These are phyloP conservation scores for Mycena vulgaris DNA, from an alignment of 768 basidiomycete species.

Conservation along the genomic window DNA sequence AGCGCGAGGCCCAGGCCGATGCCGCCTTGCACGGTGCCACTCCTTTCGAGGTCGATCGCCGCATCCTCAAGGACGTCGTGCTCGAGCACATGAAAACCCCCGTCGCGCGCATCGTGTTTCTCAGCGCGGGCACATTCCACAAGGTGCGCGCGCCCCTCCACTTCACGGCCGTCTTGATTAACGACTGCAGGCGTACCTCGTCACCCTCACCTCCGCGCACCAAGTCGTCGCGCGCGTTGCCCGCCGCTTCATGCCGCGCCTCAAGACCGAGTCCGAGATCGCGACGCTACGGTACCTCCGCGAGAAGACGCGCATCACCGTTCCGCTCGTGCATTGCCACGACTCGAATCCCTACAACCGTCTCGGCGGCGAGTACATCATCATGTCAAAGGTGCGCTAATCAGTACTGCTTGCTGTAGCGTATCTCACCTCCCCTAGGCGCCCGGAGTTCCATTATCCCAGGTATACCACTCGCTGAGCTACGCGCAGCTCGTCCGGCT, in stretches of 20 bases:
- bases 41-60: constrained; percentile 84
- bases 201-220: constrained; percentile 73
- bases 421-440: constrained; percentile 63
- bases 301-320: constrained; percentile 77
- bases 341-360: constrained; percentile 90
- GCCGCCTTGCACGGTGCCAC: constrained; percentile 71
- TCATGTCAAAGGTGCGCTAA: constrained; percentile 86
- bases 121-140: constrained; percentile 92
- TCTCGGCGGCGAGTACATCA: constrained; percentile 87
- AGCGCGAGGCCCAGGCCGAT: constrained; percentile 75
- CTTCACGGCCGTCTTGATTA: not conserved
- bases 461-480: constrained; percentile 79
- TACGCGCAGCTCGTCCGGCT: constrained; percentile 76
- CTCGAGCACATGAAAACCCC: constrained; percentile 76
- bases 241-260: constrained; percentile 86
- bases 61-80: constrained; percentile 83
- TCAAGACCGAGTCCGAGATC: constrained; percentile 91
- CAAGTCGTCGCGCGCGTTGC: constrained; percentile 86
- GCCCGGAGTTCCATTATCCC: constrained; percentile 77
- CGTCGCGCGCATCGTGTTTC: constrained; percentile 79
- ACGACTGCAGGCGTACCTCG: constrained; percentile 75
- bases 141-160: constrained; percentile 61
- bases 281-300: constrained; percentile 89
- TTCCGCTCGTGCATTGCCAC: constrained; percentile 82
- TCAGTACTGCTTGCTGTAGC: not conserved